Conservation (phyloP, 164 flowering plant species). For the Macadamia tetraphylla region DNA sequence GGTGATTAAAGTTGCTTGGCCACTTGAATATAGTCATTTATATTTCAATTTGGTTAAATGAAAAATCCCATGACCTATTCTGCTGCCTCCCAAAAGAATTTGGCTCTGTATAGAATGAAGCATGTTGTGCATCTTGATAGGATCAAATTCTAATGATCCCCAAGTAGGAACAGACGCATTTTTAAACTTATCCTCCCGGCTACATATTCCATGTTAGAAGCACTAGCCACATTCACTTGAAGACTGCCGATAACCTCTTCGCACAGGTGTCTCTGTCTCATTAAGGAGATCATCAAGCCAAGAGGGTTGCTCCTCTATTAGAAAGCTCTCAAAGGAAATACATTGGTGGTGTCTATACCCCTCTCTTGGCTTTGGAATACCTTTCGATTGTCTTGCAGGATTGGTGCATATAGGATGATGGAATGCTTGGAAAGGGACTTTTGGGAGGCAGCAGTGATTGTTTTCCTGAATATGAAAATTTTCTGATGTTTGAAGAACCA, state of each 20-base stretch:
- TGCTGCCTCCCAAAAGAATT: conserved; percentile 32
- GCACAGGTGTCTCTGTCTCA: conserved; percentile 79
- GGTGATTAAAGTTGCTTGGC: no score
- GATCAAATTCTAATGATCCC: conserved; percentile 53
- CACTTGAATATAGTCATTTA: conserved; percentile 29
- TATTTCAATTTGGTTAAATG: conserved; percentile 25
- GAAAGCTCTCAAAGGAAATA: no score
- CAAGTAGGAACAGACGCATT: conserved; percentile 42
- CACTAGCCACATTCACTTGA: conserved; percentile 70
- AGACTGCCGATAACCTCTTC: conserved; percentile 75
- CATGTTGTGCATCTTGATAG: conserved; percentile 34
- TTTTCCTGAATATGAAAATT: conserved; percentile 46
- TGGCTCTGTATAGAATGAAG: conserved; percentile 40
- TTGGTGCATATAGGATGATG: conserved; percentile 48
- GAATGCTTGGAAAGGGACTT: no score
- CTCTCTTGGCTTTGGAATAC: conserved; percentile 51
- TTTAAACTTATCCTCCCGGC: conserved; percentile 35
- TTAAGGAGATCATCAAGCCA: no score
- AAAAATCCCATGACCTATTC: conserved; percentile 46
- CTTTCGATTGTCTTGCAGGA: conserved; percentile 37
- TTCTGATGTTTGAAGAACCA: conserved; percentile 45
- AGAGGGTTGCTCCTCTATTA: no score
- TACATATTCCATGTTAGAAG: conserved; percentile 32
- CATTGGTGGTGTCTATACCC: no score
- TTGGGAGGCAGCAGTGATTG: conserved; percentile 82